Evolutionary conservation across 2,329 filamentous ascomycete genomes (phyloP).

Genomic region (Cadophora malorum): DNA sequence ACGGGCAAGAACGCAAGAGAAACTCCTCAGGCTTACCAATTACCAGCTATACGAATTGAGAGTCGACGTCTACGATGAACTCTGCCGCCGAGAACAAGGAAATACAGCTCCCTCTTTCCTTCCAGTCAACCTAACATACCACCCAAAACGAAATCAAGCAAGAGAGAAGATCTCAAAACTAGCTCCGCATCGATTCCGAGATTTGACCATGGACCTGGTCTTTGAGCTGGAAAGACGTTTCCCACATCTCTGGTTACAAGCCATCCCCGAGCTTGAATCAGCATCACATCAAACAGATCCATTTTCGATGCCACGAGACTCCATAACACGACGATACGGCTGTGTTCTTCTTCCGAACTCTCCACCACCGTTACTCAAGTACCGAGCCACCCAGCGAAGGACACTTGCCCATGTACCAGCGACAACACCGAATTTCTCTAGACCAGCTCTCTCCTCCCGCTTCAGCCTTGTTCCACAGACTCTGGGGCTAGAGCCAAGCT

Average conservation of each 20-base stretch:
- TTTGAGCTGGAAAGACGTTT: conserved; percentile 33
- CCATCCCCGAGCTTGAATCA: conserved; percentile 4
- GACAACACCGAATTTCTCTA: neutral
- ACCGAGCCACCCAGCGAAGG: conserved; percentile 15
- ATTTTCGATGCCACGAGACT: neutral
- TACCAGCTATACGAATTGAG: conserved; percentile 33
- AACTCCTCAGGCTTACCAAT: conserved; percentile 24
- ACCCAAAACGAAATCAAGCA: conserved; percentile 33
- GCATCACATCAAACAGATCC: neutral
- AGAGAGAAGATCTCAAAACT: conserved; percentile 31
- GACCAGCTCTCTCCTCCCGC: neutral
- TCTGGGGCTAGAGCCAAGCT: neutral
- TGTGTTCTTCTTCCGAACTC: neutral
- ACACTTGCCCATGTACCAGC: conserved; percentile 1
- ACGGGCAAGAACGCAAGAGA: conserved; percentile 24
- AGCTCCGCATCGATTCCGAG: conserved; percentile 25
- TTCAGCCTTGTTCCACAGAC: neutral
- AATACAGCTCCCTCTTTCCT: conserved; percentile 51
- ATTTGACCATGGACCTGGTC: conserved; percentile 31
- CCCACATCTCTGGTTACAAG: conserved; percentile 11
- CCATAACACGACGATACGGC: conserved; percentile 14
- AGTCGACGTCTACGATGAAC: conserved; percentile 36
- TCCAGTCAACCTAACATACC: conserved; percentile 17
- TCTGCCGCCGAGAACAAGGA: conserved; percentile 32
- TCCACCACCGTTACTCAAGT: conserved; percentile 10